Evolutionary conservation across 345 rosid genomes (phyloP), one percentile per base, ranked within the genome.

Genomic region (Passiflora organensis): DNA sequence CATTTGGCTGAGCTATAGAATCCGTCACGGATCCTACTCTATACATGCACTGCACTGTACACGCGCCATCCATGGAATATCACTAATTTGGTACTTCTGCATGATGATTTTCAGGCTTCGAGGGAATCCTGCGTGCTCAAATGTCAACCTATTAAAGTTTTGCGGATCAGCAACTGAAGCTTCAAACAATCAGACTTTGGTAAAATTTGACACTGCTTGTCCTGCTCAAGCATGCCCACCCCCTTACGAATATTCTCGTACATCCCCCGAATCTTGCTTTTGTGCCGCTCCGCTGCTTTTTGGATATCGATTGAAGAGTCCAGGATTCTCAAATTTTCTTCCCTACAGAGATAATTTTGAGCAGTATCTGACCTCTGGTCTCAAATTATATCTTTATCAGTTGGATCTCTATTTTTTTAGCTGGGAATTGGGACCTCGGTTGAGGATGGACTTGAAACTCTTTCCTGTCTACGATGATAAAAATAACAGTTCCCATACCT

Each of bases 281-380:
- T 93, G 99, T 63, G 82, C 91, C 50, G 86, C 76, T 42, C 99
- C 99, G 67, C 56, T 93, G 56, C 64, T 81, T 43, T 65, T 89
- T 53, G 94, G 74, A 52, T 93, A 89, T 59, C 85, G 99, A 59
- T 50, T 93, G 69, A 93, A 93, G 74, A 93, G 96, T 81, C 99
- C 99, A 12, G 96, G 99, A 58, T 70, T 89, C 66, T 67, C 78
- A 11, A 72, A 79, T 45, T 93, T 93, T 50, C 9, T 1, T 32
- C 78, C 83, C 44, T 93, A 86, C 55, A 53, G 6, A 64, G 13
- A 39, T 51, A 21, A 0, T 8, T 93, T 93, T 67, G 54, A 63
- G 80, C 19, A 49, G 3, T 86, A 82, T 73, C 51, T 93, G 60
- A 72, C 83, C 51, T 0, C 32, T 25, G 86, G 94, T 41, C 95